These are phyloP conservation scores for Jatropha multifida DNA, from an alignment of 441 rosid species.

Conservation along the genomic window DNA sequence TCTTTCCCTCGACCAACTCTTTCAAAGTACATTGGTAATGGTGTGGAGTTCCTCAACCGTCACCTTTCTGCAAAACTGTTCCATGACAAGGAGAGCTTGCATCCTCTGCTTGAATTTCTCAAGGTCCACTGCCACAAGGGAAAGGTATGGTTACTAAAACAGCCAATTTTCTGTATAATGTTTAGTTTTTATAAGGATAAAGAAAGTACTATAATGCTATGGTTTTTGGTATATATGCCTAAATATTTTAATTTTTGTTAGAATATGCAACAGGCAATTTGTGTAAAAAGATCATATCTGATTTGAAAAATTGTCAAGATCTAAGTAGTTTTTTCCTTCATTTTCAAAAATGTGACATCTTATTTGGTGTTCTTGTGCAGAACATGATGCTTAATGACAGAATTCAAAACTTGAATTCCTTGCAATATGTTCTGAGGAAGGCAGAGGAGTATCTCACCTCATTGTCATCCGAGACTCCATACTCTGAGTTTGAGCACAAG, in stretches of 20 bases:
- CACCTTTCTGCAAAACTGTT: conserved; percentile 91
- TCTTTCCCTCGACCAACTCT: conserved; percentile 90
- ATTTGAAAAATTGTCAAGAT: not conserved
- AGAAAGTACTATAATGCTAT: not conserved
- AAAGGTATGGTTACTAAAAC: conserved; percentile 44
- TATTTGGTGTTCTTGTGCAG: conserved; percentile 38
- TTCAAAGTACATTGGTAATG: conserved; percentile 83
- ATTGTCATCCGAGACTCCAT: conserved; percentile 54
- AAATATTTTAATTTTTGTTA: not conserved
- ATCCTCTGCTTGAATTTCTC: conserved; percentile 80
- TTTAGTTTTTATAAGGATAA: not conserved
- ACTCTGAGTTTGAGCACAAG: conserved; percentile 53
- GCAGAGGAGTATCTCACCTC: conserved; percentile 82
- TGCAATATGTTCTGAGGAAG: conserved; percentile 78
- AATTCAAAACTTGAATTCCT: conserved; percentile 60
- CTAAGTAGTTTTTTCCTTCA: not conserved
- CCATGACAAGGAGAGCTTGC: conserved; percentile 93
- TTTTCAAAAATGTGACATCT: not conserved
- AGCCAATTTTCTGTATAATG: not conserved
- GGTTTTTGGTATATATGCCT: too few relatives aligned
- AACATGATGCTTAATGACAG: conserved; percentile 82
- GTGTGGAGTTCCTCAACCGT: conserved; percentile 96
- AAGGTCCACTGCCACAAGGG: conserved; percentile 81
- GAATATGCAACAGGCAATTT: not conserved
- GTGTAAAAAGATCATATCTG: not conserved